Base-by-base conservation (phyloP, 352 stramenopile genomes). In the Phytophthora syringae region DNA sequence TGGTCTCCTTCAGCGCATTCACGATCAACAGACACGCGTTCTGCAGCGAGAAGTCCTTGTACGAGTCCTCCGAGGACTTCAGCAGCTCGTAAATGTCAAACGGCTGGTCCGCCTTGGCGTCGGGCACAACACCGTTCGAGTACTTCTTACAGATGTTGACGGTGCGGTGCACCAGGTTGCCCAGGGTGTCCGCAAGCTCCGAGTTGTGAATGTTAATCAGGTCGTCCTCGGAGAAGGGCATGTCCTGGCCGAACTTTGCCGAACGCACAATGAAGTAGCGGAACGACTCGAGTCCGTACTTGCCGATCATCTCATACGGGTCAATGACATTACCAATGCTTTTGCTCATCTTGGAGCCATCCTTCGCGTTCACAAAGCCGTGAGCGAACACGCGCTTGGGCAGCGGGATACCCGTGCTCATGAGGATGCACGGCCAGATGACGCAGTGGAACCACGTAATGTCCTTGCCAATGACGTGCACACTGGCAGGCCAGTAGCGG, bases 361-460 rank as follows among this genome's bases (percentile, higher is more conserved):
- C 96, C 73, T 98, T 98, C 18, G 97, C 99, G 73, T 95, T 95
- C 79, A 98, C 98, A 79, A 98, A 99, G 47, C 96, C 97, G 77
- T 99, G 98, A 7, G 97, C 97, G 73, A 99, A 98, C 47, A 99
- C 82, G 20, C 88, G 81, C 74, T 97, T 94, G 2, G 97, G 97
- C 52, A 98, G 75, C 24, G 95, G 90, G 34, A 99, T 82, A 24
- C 84, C 97, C 27, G 95, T 93, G 56, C 90, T 98, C 94, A 99
- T 99, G 48, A 99, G 83, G 36, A 99, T 99, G 79, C 95, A 99
- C n/a, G 97, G 97, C 97, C 97, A 99, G 76, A 99, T 99, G 13
- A 99, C 93, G 24, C 93, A 92, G 85, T 99, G 98, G 75, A 99
- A 99, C 74, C 97, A 93, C 59, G 98, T 89, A 70, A 99, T 99